Base-by-base conservation (phyloP, 2,329 filamentous ascomycete genomes). In the Ceratocystis harringtonii region DNA sequence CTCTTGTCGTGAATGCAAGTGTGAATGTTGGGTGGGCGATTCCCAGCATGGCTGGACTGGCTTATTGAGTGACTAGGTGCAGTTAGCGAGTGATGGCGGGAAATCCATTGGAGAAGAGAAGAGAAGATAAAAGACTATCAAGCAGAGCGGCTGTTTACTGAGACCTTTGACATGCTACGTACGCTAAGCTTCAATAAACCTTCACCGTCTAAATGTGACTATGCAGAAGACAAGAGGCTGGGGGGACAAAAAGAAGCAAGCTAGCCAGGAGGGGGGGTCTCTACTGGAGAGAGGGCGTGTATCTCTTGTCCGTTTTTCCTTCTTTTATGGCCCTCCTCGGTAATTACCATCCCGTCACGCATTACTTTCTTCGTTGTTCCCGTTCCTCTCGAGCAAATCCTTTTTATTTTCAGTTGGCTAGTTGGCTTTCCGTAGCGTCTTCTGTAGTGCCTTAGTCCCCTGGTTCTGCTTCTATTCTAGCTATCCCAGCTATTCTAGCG, bases 341-440 rank as follows among this genome's bases (percentile, higher is more conserved):
- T 58, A 58, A 58, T 58, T 58, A 58, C 52, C 25, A 32, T 36
- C 55, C 55, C 28, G 55, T 58, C 55, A 32, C 55, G 55, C 55
- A 58, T 58, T 58, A 30, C 55, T 58, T 58, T 58, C 55, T 58
- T 58, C 55, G 55, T 58, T 58, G 55, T 58, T 58, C 55, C 55
- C 55, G 28, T 58, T 58, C 55, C 28, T 58, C 30, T 58, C 28
- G 3, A 10, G 36, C 10, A 41, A 41, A 41, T 41, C 36, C 36
- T 41, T 15, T 15, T 41, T 4, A 12, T 25, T 52, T 28, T 10
- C 48, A 52, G 22, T 25, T 52, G 36, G 36, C 4, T 52, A 28
- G 48, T 19, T 52, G 22, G 48, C 48, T 52, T 28, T 52, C 48
- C 25, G 25, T 36, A 58, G 55, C 25, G 17, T 36, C 17, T 28